These are phyloP conservation scores for Cyberlindnera euphorbiiphila DNA, from an alignment of 805 yeast genomes.

Conservation along the genomic window DNA sequence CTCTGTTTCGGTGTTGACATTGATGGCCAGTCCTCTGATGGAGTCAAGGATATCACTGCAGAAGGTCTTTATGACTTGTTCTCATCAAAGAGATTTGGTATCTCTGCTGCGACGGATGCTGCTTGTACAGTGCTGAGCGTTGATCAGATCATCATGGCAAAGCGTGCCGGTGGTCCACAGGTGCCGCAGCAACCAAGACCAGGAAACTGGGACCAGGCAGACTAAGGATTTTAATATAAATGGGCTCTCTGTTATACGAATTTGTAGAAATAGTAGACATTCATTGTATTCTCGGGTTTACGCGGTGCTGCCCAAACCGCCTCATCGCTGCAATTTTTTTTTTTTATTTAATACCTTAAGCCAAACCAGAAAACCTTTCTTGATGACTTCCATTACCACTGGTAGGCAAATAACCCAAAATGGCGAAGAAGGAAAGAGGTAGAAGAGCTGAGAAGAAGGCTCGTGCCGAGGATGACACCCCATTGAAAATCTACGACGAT, in stretches of 20 bases:
- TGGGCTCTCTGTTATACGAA: not conserved
- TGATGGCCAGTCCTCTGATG: constrained; percentile 65
- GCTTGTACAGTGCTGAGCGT: constrained; percentile 86
- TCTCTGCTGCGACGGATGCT: constrained; percentile 92
- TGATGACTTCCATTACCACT: not conserved
- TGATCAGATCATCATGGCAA: constrained; percentile 98
- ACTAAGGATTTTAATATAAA: constrained; percentile 35
- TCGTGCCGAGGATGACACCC: constrained; percentile 13
- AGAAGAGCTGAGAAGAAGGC: constrained; percentile 35
- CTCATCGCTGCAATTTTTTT: not conserved
- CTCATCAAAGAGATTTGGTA: constrained; percentile 79
- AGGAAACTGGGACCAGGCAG: constrained; percentile 96
- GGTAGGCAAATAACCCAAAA: constrained; percentile 4
- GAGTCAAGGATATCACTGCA: constrained; percentile 65
- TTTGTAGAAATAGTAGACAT: too few species aligned
- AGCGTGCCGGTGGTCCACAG: constrained; percentile 98
- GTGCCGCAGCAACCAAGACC: constrained; percentile 79
- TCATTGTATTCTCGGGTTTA: too few species aligned
- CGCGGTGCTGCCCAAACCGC: not conserved
- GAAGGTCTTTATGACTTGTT: constrained; percentile 76
- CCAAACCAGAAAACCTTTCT: not conserved
- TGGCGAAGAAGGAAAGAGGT: constrained; percentile 37
- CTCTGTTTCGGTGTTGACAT: constrained; percentile 65
- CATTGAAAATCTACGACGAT: constrained; percentile 12
- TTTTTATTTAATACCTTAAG: not conserved